Base-by-base conservation (phyloP, 495 filamentous ascomycete genomes). In the Trichoderma virens region DNA sequence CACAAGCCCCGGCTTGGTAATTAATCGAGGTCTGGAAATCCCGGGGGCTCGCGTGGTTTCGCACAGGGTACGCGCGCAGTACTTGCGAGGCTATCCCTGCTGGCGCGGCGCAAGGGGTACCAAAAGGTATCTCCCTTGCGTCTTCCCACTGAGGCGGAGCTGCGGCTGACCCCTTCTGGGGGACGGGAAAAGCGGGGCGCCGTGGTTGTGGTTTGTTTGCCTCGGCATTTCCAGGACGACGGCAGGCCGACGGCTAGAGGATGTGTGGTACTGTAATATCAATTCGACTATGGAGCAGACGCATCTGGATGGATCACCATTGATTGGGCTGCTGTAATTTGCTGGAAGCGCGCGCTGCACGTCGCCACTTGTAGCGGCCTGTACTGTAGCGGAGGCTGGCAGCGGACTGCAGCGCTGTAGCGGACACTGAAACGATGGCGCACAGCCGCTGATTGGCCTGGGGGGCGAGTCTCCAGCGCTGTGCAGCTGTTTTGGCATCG, bases 1-100 rank as follows among this genome's bases (percentile, higher is more conserved):
- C 51, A 56, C 51, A 56, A 56, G 51, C 51, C 51, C 51, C 51
- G 51, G 51, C 51, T 56, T 56, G 51, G 51, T 56, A 56, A 56
- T 56, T 56, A 56, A 56, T 28, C 25, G 23, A 27, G n/a, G 25
- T 23, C 51, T 56, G 51, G 51, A 56, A 56, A 56, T 56, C 27
- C 51, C 51, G 51, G 51, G n/a, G 51, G 51, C 51, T 27, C 51
- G 51, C 23, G 51, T 56, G 51, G 23, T 9, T 30, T 56, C 23
- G 51, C 51, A 56, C 51, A 27, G 4, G 51, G 51, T 56, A 56
- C 51, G 23, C 2, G 3, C 5, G 0, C 2, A 30, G 25, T 28
- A 56, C 51, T 1, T 28, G 25, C 11, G 25, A 30, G 7, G 23
- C n/a, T 8, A 30, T 30, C 27, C 23, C 13, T 27, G 51, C 1